Conservation (phyloP, 352 stramenopile species). For the Phytophthora fragariae region DNA sequence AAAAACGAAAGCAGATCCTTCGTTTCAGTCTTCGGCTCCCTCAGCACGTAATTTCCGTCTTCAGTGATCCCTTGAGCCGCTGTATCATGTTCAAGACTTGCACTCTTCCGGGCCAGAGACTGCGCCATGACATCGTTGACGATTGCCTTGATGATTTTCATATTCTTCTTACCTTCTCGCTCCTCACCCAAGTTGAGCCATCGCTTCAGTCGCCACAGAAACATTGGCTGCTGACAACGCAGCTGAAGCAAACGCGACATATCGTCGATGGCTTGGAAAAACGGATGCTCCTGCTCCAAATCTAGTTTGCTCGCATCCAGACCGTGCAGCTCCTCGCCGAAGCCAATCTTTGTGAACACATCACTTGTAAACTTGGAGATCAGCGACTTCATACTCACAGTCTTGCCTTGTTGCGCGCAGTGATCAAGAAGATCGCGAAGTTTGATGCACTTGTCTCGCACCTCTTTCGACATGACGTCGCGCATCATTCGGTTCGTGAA, state of each 20-base stretch:
- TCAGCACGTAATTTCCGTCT: not conserved
- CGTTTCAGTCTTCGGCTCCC: constrained; percentile 13
- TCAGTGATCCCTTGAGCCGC: not conserved
- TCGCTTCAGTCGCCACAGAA: constrained; percentile 59
- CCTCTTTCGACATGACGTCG: constrained; percentile 51
- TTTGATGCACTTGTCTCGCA: constrained; percentile 36
- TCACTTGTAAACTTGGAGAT: constrained; percentile 73
- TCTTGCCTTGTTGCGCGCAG: constrained; percentile 9
- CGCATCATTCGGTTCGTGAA: constrained; percentile 74
- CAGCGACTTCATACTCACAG: constrained; percentile 47
- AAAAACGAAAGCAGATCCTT: constrained; percentile 61
- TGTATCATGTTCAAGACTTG: not conserved
- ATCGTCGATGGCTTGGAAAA: constrained; percentile 60
- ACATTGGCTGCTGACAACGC: constrained; percentile 53
- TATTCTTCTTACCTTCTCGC: constrained; percentile 36
- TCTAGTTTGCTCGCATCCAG: constrained; percentile 41
- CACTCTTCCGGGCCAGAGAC: constrained; percentile 36
- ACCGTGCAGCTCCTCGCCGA: constrained; percentile 62
- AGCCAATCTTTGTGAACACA: constrained; percentile 76
- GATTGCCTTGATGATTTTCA: constrained; percentile 44
- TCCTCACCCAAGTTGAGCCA: constrained; percentile 49
- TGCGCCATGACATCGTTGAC: constrained; percentile 44
- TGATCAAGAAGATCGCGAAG: constrained; percentile 38
- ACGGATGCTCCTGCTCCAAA: constrained; percentile 36
- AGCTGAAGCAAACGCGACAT: constrained; percentile 44